Conservation (phyloP, 768 basidiomycete genomes). For the Royoungia palumana region DNA sequence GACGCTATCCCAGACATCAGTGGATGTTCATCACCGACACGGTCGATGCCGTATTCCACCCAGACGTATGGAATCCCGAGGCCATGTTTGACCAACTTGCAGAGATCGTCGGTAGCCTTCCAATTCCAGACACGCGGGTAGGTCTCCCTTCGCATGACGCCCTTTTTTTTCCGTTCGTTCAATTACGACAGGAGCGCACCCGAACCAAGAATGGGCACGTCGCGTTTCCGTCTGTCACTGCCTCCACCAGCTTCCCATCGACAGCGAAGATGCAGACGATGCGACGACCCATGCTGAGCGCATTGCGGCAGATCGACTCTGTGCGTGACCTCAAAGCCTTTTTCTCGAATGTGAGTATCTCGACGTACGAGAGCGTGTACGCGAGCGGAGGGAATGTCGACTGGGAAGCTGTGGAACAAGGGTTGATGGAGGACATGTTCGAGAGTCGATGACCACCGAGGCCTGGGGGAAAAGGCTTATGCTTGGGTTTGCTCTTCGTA, state of each 20-base stretch:
- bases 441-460: slow-evolving; percentile 54
- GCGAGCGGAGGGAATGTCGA: slow-evolving; percentile 77
- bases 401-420: slow-evolving; percentile 84
- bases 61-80: slow-evolving; percentile 78
- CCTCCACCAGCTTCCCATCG: slow-evolving; percentile 24
- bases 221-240: slow-evolving; percentile 19
- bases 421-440: slow-evolving; percentile 85
- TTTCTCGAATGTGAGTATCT: slow-evolving; percentile 85
- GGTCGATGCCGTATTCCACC: slow-evolving; percentile 88
- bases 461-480: too few species aligned
- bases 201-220: slow-evolving; percentile 23
- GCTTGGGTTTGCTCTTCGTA: background rate
- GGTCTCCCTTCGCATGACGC: background rate
- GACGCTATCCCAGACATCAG: slow-evolving; percentile 62
- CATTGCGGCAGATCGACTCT: slow-evolving; percentile 73
- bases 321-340: slow-evolving; percentile 86
- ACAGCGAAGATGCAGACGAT: slow-evolving; percentile 44
- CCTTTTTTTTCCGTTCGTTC: background rate
- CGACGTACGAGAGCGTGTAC: slow-evolving; percentile 89
- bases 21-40: slow-evolving; percentile 99
- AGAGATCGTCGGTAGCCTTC: slow-evolving; percentile 73
- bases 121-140: slow-evolving; percentile 38
- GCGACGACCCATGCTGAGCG: slow-evolving; percentile 71
- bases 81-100: slow-evolving; percentile 90
- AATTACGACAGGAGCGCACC: slow-evolving; percentile 22